Conservation (phyloP, 2,329 filamentous ascomycete species). For the Helminthosporium solani region DNA sequence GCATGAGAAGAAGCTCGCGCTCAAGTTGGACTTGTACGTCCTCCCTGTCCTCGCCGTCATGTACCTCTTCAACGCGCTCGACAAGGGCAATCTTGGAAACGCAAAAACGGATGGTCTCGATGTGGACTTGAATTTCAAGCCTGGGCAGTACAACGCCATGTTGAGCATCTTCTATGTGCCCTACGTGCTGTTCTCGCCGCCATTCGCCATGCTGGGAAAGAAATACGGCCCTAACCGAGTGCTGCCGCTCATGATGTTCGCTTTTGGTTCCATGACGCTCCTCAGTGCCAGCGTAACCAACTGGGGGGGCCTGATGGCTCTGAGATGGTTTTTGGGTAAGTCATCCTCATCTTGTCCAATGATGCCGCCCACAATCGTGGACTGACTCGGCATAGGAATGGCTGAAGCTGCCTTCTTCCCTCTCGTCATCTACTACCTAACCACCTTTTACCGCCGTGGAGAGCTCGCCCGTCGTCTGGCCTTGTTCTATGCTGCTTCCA, state of each 20-base stretch:
- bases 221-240: conserved; percentile 64
- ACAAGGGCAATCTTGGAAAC: conserved; percentile 41
- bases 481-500: conserved; percentile 73
- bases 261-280: conserved; percentile 66
- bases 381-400: conserved; percentile 44
- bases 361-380: conserved; percentile 8
- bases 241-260: conserved; percentile 67
- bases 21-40: conserved; percentile 57
- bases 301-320: conserved; percentile 65
- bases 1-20: conserved; percentile 48
- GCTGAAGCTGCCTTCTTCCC: conserved; percentile 70
- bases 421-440: conserved; percentile 63
- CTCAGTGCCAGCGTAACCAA: conserved; percentile 58
- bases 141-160: conserved; percentile 68
- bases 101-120: conserved; percentile 50
- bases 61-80: conserved; percentile 57
- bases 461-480: conserved; percentile 70
- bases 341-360: background rate
- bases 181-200: conserved; percentile 69
- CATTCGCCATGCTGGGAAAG: conserved; percentile 67
- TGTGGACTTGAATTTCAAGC: conserved; percentile 59
- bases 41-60: conserved; percentile 61
- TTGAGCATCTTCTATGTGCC: conserved; percentile 72
- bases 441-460: conserved; percentile 67
- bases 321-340: conserved; percentile 66